Evolutionary conservation across 768 basidiomycete species (phyloP).

Genomic region (Candolleomyces aberdarensis): DNA sequence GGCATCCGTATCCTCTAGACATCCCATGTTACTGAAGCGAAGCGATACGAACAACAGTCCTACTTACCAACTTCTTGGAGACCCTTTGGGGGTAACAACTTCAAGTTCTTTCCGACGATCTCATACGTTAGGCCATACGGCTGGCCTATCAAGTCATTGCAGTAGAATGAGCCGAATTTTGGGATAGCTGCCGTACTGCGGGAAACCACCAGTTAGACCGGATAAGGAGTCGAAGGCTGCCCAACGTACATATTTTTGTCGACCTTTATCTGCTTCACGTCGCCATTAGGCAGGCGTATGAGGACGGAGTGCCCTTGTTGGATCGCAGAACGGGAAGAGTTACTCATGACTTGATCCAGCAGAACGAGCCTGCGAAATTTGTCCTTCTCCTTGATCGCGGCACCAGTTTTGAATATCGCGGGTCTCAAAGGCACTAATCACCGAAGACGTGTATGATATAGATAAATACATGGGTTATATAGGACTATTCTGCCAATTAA

Average conservation of each 20-base stretch:
- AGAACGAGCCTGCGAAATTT: conserved; percentile 8
- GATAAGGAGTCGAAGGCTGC: background rate
- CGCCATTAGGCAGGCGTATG: conserved; percentile 74
- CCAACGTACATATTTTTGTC: conserved; percentile 65
- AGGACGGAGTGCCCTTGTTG: conserved; percentile 75
- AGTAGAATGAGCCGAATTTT: conserved; percentile 81
- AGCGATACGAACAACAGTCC: background rate
- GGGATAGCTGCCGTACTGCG: conserved; percentile 71
- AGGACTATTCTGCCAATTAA: too few relatives aligned
- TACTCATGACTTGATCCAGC: background rate
- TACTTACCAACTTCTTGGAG: conserved; percentile 79
- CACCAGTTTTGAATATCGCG: too few relatives aligned
- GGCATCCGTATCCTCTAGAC: conserved; percentile 89
- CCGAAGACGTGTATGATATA: too few relatives aligned
- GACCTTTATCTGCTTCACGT: conserved; percentile 70
- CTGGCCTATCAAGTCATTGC: conserved; percentile 74
- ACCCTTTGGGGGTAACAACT: conserved; percentile 54
- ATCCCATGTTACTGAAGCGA: conserved; percentile 7
- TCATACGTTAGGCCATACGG: conserved; percentile 91
- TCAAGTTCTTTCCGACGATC: conserved; percentile 69
- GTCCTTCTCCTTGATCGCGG: conserved; percentile 1
- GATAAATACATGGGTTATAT: too few relatives aligned
- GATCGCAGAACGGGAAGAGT: conserved; percentile 35
- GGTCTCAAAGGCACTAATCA: too few relatives aligned
- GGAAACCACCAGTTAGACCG: conserved; percentile 3